A percentile compares a stretch with the other conserved stretches of the same genome.
Conservation (phyloP, 2,329 filamentous ascomycete genomes). For the Nothopassalora personata region DNA sequence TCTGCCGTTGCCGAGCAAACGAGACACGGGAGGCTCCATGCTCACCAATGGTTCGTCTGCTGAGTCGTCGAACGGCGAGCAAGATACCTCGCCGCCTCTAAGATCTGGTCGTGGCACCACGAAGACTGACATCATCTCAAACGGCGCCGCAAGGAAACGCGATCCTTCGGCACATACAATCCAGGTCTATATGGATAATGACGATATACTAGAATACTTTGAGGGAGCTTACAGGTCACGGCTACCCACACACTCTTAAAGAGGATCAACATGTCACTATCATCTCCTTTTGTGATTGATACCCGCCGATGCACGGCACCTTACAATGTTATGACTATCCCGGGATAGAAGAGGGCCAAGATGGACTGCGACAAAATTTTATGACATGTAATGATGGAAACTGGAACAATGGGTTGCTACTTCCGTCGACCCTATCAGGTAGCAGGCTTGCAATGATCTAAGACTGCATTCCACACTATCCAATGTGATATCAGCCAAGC, state of each 20-base stretch:
- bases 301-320: neutral
- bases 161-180: constrained; percentile 19
- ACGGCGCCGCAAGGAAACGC: neutral
- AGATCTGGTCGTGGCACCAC: constrained; percentile 2
- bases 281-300: neutral
- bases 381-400: neutral
- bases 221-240: neutral
- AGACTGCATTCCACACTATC: too few species aligned
- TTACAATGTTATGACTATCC: neutral
- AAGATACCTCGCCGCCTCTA: neutral
- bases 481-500: too few species aligned
- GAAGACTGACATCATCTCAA: neutral
- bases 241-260: neutral
- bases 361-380: neutral
- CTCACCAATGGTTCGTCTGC: constrained; percentile 8
- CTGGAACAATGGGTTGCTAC: neutral
- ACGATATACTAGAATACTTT: constrained; percentile 19
- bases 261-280: neutral
- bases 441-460: neutral
- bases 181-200: constrained; percentile 24
- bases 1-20: neutral
- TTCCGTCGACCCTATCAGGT: neutral
- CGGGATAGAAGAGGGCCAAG: neutral
- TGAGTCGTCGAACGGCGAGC: constrained; percentile 4
- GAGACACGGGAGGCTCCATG: constrained; percentile 6